Evolutionary conservation across 1,139 yeast species (phyloP).

Genomic region (Candida pseudoviswanathii): DNA sequence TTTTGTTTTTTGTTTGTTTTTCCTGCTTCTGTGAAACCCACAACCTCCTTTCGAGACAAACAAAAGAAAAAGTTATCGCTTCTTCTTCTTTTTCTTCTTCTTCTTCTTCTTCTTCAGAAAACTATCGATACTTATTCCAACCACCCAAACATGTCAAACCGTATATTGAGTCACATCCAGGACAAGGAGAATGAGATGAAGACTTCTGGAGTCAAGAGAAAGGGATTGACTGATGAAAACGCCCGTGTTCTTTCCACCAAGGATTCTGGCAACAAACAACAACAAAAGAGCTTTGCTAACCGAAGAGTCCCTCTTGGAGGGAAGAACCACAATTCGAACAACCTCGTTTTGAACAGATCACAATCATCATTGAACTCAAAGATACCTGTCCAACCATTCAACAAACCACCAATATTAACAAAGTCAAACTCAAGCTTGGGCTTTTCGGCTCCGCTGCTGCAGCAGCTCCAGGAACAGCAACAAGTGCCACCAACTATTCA

Average conservation of each 20-base stretch:
- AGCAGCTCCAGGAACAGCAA: constrained; percentile 1
- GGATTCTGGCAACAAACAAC: constrained; percentile 3
- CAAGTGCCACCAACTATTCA: constrained; percentile 7
- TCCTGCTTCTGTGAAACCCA: background rate
- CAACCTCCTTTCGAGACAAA: background rate
- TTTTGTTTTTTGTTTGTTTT: background rate
- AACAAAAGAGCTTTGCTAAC: constrained; percentile 7
- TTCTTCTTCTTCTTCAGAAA: background rate
- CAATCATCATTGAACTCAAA: constrained; percentile 26
- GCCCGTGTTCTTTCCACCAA: constrained; percentile 2
- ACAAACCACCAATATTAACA: constrained; percentile 26
- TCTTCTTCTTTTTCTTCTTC: constrained; percentile 2
- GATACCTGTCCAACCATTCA: constrained; percentile 1
- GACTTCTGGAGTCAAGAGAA: constrained; percentile 5
- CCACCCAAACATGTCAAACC: constrained; percentile 5
- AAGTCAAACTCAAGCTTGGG: constrained; percentile 47
- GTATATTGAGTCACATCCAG: constrained; percentile 5
- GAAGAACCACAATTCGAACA: constrained; percentile 41
- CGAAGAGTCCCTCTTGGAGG: constrained; percentile 51
- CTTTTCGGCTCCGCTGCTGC: constrained; percentile 23
- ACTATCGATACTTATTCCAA: background rate
- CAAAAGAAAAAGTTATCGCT: no score
- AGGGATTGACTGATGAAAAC: constrained; percentile 5
- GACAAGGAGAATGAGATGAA: constrained; percentile 7
- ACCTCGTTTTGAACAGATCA: constrained; percentile 37